phyloP scores from a whole-genome alignment of 371 early-diverging fungal genomes.

The Modicella reniformis region DNA sequence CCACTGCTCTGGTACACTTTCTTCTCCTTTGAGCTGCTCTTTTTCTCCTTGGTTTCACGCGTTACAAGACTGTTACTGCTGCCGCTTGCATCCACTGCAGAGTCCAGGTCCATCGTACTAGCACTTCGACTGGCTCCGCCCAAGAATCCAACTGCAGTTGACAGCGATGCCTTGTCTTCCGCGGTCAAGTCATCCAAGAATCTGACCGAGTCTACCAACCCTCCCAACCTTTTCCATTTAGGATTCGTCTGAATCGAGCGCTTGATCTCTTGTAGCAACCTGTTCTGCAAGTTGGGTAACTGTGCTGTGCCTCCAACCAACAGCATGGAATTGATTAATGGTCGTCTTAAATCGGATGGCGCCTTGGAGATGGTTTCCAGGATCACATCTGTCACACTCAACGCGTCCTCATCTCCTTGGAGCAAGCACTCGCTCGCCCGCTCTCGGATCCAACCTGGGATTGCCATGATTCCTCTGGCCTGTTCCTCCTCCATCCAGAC shows the following conservation, averaged over 20 bases:
- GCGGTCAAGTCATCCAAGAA: constrained; percentile 50
- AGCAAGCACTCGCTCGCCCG: constrained; percentile 84
- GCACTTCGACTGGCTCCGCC: constrained; percentile 20
- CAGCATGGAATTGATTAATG: constrained; percentile 71
- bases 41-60: constrained; percentile 30
- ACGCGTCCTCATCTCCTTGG: constrained; percentile 81
- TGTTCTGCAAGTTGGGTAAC: constrained; percentile 76
- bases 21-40: constrained; percentile 35
- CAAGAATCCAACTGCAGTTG: constrained; percentile 16
- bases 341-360: constrained; percentile 80
- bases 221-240: constrained; percentile 44
- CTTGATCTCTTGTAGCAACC: constrained; percentile 73
- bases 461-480: constrained; percentile 60
- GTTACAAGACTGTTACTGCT: neutral
- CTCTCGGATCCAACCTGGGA: constrained; percentile 92
- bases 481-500: constrained; percentile 58
- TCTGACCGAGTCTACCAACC: constrained; percentile 51
- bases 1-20: constrained; percentile 59
- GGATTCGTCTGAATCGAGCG: constrained; percentile 63
- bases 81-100: neutral
- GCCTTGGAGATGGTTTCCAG: constrained; percentile 72
- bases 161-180: constrained; percentile 27
- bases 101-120: constrained; percentile 36
- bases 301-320: constrained; percentile 84
- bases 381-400: constrained; percentile 67